Percentiles rank a stretch among this genome's conserved stretches.
phyloP scores from a whole-genome alignment of 2,329 filamentous ascomycete genomes.

The Alternaria hordeiaustralica region DNA sequence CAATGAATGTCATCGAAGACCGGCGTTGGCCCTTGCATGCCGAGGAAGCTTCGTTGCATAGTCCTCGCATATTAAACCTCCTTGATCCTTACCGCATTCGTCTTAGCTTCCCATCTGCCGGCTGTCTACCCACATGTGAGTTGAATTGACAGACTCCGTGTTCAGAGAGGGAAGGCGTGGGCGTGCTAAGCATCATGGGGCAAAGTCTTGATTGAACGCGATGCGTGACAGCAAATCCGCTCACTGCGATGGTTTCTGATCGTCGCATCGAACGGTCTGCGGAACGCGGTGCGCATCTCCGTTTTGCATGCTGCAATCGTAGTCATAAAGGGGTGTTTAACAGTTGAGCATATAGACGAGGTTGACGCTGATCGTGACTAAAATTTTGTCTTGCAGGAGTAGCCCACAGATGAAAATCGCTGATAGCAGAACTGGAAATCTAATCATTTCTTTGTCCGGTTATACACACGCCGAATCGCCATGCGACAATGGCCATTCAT shows the following conservation, averaged over 20 bases:
- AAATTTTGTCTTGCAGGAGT: not conserved
- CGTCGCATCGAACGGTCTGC: not conserved
- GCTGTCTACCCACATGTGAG: constrained; percentile 17
- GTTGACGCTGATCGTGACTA: not conserved
- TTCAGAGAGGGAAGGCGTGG: constrained; percentile 11
- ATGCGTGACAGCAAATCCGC: not conserved
- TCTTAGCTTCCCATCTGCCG: constrained; percentile 15
- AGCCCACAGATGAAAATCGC: not conserved
- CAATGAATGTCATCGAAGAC: not conserved
- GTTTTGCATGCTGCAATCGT: not conserved
- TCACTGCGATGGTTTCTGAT: not conserved
- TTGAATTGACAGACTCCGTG: constrained; percentile 10
- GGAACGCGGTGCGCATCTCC: not conserved
- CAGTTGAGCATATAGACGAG: not conserved
- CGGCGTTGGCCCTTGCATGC: not conserved
- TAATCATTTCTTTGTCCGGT: not conserved
- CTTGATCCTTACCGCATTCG: constrained; percentile 9
- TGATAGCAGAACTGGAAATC: not conserved
- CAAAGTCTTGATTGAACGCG: constrained; percentile 8
- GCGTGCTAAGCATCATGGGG: constrained; percentile 6
- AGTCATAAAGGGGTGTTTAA: not conserved
- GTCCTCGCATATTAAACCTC: constrained; percentile 22
- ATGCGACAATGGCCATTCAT: not conserved
- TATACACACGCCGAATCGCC: not conserved
- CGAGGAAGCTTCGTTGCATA: constrained; percentile 11